These are phyloP conservation scores for Tuber borchii DNA, from an alignment of 495 filamentous ascomycete genomes.

Conservation along the genomic window DNA sequence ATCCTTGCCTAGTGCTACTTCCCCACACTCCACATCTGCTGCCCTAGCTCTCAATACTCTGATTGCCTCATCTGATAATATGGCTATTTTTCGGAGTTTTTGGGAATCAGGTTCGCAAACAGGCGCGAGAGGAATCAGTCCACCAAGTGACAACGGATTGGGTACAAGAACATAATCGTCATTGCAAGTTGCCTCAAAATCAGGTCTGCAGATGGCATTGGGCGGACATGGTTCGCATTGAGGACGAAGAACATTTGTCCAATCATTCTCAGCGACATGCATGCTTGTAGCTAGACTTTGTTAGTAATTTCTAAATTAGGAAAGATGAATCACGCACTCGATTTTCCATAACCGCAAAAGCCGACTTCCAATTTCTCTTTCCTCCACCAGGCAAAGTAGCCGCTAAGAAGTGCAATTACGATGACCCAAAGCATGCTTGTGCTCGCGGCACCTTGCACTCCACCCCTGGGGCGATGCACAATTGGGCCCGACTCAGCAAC, in stretches of 20 bases:
- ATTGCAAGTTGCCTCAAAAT: constrained; percentile 72
- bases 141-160: constrained; percentile 76
- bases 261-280: constrained; percentile 24
- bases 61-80: constrained; percentile 79
- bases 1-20: constrained; percentile 43
- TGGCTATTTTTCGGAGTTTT: constrained; percentile 77
- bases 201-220: constrained; percentile 80
- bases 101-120: constrained; percentile 94
- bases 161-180: constrained; percentile 76
- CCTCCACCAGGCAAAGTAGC: constrained; percentile 76
- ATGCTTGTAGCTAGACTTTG: constrained; percentile 9
- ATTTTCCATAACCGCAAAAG: constrained; percentile 79
- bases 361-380: constrained; percentile 92
- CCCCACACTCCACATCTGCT: constrained; percentile 85
- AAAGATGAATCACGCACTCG: constrained; percentile 44
- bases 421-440: constrained; percentile 54
- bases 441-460: constrained; percentile 12
- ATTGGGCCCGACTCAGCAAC: constrained; percentile 53
- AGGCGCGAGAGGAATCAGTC: constrained; percentile 75
- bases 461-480: constrained; percentile 16
- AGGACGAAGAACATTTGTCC: constrained; percentile 56
- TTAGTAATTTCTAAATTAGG: constrained; percentile 13
- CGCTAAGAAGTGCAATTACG: constrained; percentile 57
- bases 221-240: constrained; percentile 85
- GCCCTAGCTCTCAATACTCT: constrained; percentile 78